Conservation (phyloP, 495 filamentous ascomycete genomes). For the Bathelium albidoporum region DNA sequence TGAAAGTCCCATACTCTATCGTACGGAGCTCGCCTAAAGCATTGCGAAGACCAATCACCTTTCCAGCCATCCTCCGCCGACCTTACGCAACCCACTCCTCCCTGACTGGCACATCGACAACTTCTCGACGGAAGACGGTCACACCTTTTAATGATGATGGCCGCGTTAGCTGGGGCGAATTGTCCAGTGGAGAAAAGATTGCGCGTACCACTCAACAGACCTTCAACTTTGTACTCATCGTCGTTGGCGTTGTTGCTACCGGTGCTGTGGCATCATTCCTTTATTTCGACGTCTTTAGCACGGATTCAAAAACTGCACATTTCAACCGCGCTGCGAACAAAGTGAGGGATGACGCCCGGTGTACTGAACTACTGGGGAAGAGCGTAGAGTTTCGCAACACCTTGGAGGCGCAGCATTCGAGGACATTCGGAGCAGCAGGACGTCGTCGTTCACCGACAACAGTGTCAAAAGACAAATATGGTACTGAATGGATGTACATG, state of each 20-base stretch:
- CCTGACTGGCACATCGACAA: slow-evolving; percentile 1
- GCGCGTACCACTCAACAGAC: slow-evolving; percentile 81
- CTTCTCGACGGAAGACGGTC: slow-evolving; percentile 32
- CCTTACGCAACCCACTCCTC: slow-evolving; percentile 11
- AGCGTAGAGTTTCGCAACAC: slow-evolving; percentile 30
- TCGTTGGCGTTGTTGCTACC: slow-evolving; percentile 65
- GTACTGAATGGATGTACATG: slow-evolving; percentile 74
- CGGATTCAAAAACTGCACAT: slow-evolving; percentile 72
- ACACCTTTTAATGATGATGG: slow-evolving; percentile 77
- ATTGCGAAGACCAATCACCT: not conserved
- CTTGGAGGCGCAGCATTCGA: slow-evolving; percentile 71
- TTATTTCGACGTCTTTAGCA: slow-evolving; percentile 77
- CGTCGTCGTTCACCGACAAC: slow-evolving; percentile 57
- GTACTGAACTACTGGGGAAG: slow-evolving; percentile 60
- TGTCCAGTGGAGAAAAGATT: slow-evolving; percentile 67
- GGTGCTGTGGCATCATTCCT: slow-evolving; percentile 53
- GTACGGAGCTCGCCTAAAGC: not conserved
- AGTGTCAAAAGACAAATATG: slow-evolving; percentile 54
- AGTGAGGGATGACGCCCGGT: slow-evolving; percentile 60
- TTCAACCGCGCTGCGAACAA: slow-evolving; percentile 81
- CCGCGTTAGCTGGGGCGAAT: slow-evolving; percentile 64
- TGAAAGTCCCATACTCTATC: not conserved
- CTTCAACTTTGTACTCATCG: slow-evolving; percentile 70
- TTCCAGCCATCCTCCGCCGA: not conserved
- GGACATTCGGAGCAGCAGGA: slow-evolving; percentile 71